Evolutionary conservation across 306 rosid species (phyloP).

Genomic region (Lathyrus oleraceus): DNA sequence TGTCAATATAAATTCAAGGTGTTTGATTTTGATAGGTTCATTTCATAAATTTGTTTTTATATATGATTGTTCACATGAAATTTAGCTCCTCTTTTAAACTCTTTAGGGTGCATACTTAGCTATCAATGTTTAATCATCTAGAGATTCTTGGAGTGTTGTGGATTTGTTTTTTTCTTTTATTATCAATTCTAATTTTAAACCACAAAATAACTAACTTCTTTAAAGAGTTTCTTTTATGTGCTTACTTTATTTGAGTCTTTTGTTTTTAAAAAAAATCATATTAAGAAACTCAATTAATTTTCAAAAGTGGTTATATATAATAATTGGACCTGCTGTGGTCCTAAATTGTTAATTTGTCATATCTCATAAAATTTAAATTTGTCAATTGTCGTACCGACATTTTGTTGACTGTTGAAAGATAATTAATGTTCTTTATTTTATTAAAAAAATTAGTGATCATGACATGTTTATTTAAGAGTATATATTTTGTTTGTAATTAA

Average conservation of each 20-base stretch:
- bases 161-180: slow-evolving; percentile 12
- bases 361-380: too few species aligned
- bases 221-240: slow-evolving; percentile 4
- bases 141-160: slow-evolving; percentile 24
- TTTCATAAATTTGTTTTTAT: slow-evolving; percentile 26
- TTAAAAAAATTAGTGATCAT: too few species aligned
- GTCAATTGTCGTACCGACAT: not conserved
- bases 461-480: too few species aligned
- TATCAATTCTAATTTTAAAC: not conserved
- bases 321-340: slow-evolving; percentile 6
- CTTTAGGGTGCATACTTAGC: slow-evolving; percentile 22
- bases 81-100: slow-evolving; percentile 24
- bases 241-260: not conserved
- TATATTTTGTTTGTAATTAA: too few species aligned
- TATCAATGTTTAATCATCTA: slow-evolving; percentile 24
- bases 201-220: slow-evolving; percentile 6
- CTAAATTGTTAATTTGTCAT: not conserved
- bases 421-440: not conserved
- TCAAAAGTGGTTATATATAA: not conserved
- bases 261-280: too few species aligned
- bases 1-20: slow-evolving; percentile 31
- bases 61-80: slow-evolving; percentile 11
- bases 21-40: slow-evolving; percentile 28
- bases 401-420: not conserved
- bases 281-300: too few species aligned